phyloP scores from a whole-genome alignment of 495 filamentous ascomycete genomes.

The Aspergillus steynii region DNA sequence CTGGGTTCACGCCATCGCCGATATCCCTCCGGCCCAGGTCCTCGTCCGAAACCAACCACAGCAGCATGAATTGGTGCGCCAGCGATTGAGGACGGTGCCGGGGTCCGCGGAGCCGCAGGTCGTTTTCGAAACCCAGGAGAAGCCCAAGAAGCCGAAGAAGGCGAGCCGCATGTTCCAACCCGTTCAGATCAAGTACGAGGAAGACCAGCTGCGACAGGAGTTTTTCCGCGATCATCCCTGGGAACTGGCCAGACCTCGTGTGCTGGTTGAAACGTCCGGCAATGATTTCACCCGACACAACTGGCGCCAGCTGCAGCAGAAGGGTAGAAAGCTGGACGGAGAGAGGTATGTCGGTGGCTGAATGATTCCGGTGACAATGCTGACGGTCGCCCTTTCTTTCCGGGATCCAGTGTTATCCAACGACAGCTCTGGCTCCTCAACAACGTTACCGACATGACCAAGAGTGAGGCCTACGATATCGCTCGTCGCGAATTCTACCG shows the following conservation, averaged over 20 bases:
- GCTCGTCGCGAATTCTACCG: slow-evolving; percentile 90
- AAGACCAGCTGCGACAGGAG: slow-evolving; percentile 74
- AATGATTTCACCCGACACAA: slow-evolving; percentile 73
- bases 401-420: slow-evolving; percentile 75
- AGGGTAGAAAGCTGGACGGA: slow-evolving; percentile 77
- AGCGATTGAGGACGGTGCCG: slow-evolving; percentile 45
- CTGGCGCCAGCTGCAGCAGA: slow-evolving; percentile 80
- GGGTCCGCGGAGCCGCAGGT: slow-evolving; percentile 34
- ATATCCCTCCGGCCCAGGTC: slow-evolving; percentile 78
- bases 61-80: slow-evolving; percentile 59
- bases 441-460: slow-evolving; percentile 57
- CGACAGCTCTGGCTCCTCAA: slow-evolving; percentile 84
- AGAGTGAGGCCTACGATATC: slow-evolving; percentile 76
- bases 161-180: slow-evolving; percentile 79
- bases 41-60: slow-evolving; percentile 68
- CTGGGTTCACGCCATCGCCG: slow-evolving; percentile 74
- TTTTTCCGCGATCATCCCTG: slow-evolving; percentile 96
- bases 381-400: slow-evolving; percentile 19
- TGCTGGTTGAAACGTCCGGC: slow-evolving; percentile 83
- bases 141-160: slow-evolving; percentile 52
- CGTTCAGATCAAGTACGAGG: slow-evolving; percentile 74
- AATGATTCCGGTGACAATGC: slow-evolving; percentile 1
- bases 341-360: slow-evolving; percentile 64
- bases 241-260: slow-evolving; percentile 87
- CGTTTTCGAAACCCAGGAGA: slow-evolving; percentile 43